phyloP scores from a whole-genome alignment of 31 red algal species.

The Pterothamnion heteromorphum region DNA sequence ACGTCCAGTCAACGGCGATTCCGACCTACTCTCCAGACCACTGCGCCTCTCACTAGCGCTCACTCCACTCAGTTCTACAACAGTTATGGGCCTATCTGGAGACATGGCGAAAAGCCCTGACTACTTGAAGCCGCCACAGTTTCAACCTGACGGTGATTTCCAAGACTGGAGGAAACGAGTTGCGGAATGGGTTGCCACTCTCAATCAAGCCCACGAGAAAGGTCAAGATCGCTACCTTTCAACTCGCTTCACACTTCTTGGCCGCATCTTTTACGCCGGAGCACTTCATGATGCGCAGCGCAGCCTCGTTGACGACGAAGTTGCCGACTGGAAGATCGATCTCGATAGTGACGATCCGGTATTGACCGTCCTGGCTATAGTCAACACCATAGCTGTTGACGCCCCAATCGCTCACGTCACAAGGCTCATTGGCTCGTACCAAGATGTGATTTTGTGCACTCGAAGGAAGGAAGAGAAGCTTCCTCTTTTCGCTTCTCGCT shows the following conservation, averaged over 20 bases:
- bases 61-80: too few species aligned
- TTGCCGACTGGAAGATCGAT: neutral
- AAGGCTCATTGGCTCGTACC: conserved; percentile 8
- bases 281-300: neutral
- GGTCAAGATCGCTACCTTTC: neutral
- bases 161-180: conserved; percentile 28
- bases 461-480: neutral
- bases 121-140: neutral
- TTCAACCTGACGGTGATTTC: neutral
- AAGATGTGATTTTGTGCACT: neutral
- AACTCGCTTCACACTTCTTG: conserved; percentile 8
- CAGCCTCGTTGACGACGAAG: neutral
- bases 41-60: too few species aligned
- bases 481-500: neutral
- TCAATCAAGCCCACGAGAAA: neutral
- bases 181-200: neutral
- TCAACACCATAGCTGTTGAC: neutral
- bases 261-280: neutral
- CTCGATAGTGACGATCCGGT: conserved; percentile 11
- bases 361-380: neutral
- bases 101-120: neutral
- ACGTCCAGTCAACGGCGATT: too few species aligned
- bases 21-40: too few species aligned
- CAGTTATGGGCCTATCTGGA: conserved; percentile 11
- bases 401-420: neutral